Conservation (phyloP, 768 basidiomycete species). For the Pulveroboletus sp. region DNA sequence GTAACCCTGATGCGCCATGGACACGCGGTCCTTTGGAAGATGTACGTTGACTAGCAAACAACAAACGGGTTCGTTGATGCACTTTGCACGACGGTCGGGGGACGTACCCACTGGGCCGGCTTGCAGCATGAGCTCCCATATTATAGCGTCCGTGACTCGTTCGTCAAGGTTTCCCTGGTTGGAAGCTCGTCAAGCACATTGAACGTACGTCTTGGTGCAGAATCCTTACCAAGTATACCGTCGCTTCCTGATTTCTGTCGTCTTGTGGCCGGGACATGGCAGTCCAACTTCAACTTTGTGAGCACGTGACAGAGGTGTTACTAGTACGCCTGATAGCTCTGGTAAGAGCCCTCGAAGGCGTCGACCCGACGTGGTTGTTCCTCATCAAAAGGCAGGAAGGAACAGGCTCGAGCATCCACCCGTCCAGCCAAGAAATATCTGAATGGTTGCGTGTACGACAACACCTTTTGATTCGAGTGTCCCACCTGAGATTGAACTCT, state of each 20-base stretch:
- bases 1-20: conserved; percentile 98
- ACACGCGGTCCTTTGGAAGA: conserved; percentile 96
- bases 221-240: conserved; percentile 70
- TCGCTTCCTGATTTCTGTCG: conserved; percentile 89
- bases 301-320: background rate
- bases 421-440: too few species aligned
- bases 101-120: conserved; percentile 95
- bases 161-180: conserved; percentile 93
- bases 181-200: background rate
- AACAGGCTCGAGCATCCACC: too few species aligned
- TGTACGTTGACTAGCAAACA: conserved; percentile 81
- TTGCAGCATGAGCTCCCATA: conserved; percentile 99
- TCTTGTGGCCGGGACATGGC: conserved; percentile 58
- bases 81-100: background rate
- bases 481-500: too few species aligned
- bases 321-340: too few species aligned
- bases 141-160: conserved; percentile 84
- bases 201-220: background rate
- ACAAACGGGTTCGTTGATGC: background rate
- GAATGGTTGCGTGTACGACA: too few species aligned
- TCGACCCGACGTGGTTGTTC: too few species aligned
- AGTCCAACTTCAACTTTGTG: background rate
- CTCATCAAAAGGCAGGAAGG: too few species aligned
- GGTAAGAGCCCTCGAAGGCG: too few species aligned
- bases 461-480: too few species aligned